Evolutionary conservation across 192 early-diverging fungal species (phyloP), one percentile per base, ranked within the genome.

Genomic region (Chytriomyces hyalinus): DNA sequence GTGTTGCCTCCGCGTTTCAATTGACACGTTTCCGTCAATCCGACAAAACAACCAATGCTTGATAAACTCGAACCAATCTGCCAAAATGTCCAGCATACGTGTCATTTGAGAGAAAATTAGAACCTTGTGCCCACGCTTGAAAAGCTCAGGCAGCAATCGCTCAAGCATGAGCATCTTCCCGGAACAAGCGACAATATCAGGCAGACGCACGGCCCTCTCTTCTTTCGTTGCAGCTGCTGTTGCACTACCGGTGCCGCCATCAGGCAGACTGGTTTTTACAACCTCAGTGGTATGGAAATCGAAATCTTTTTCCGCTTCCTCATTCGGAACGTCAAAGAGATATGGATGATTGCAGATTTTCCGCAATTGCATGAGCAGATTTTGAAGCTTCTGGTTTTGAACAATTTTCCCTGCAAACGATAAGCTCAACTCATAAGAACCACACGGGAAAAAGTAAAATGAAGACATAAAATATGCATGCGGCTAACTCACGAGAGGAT

Each of bases 271-370:
- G 11, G 72, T 60, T 20, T 73, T 50, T 13, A 61, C 70, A 9
- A 69, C 73, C 64, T 63, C 62, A 10, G 78, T 13, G 2, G 65
- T 15, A 36, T 53, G 47, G 48, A 13, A 57, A 51, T 75, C 70
- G 50, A 74, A 73, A 53, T 76, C 74, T 36, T 67, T 65, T 43
- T 77, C 76, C 9, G 90, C 87, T 76, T 93, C 92, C 26, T 80
- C 84, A 53, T 90, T 75, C 1, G 91, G 92, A 82, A 94, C 91
- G 61, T 94, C 90, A 77, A 97, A 97, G 11, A 98, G 82, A 75
- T 94, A 99, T 9, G 97, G 96, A 81, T 99, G 97, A 80, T 97
- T 96, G 85, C 97, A 99, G 61, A 94, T 88, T 79, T 98, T 98
- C 68, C 96, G 93, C 45, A 97, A 84, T 80, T 98, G 96, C 93